phyloP scores from a whole-genome alignment of 139 green algal genomes.

The Edaphochlamys debaryana region DNA sequence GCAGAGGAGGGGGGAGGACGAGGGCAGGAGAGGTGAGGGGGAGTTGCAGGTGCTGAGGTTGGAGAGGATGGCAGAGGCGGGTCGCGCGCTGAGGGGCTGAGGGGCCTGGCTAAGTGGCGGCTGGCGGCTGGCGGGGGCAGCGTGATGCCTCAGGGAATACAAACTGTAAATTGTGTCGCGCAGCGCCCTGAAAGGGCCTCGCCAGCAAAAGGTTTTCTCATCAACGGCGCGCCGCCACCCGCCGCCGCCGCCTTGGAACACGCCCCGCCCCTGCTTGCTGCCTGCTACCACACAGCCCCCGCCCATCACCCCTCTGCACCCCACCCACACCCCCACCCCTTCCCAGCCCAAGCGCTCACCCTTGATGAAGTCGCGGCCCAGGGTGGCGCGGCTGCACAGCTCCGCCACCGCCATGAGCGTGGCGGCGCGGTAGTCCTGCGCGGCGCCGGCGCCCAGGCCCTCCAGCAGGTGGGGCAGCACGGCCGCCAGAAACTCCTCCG shows the following conservation, averaged over 20 bases:
- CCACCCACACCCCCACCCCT: neutral
- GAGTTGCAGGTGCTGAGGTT: neutral
- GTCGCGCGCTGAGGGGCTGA: neutral
- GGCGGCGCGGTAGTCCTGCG: conserved; percentile 72
- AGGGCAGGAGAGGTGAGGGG: neutral
- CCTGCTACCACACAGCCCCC: too few relatives aligned
- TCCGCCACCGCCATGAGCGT: conserved; percentile 82
- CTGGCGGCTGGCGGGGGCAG: too few relatives aligned
- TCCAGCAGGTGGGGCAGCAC: conserved; percentile 79
- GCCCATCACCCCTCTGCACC: neutral
- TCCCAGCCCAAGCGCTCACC: conserved; percentile 48
- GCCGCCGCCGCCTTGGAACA: too few relatives aligned
- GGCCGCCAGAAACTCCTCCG: conserved; percentile 46
- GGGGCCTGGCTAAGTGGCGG: too few relatives aligned
- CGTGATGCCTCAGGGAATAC: conserved; percentile 84
- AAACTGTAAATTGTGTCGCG: conserved; percentile 70
- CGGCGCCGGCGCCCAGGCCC: conserved; percentile 58
- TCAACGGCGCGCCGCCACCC: conserved; percentile 57
- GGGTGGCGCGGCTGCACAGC: conserved; percentile 63
- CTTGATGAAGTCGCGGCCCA: conserved; percentile 62
- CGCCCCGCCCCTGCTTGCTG: too few relatives aligned
- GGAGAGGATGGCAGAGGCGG: too few relatives aligned
- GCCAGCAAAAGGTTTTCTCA: conserved; percentile 28
- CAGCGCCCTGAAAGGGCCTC: conserved; percentile 17
- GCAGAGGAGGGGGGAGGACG: conserved; percentile 6